Conservation (phyloP, 495 filamentous ascomycete species). For the Penicillium tannophilum region DNA sequence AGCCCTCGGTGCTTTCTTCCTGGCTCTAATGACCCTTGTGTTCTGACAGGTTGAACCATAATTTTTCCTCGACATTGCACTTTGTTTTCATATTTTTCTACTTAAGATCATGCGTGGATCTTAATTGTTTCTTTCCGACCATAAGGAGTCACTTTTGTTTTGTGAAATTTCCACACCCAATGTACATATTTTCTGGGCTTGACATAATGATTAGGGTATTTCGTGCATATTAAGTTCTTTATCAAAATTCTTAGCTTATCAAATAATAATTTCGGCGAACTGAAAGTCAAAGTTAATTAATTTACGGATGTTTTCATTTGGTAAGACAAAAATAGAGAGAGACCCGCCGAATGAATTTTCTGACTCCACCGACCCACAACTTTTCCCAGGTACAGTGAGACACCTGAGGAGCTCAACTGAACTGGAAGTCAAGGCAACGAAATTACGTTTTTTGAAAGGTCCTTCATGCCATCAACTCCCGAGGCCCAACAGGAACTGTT, state of each 20-base stretch:
- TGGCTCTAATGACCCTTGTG: not conserved
- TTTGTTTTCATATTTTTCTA: not conserved
- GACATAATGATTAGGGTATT: not conserved
- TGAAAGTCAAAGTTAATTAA: not conserved
- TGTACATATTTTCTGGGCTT: conserved; percentile 11
- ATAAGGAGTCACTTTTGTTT: not conserved
- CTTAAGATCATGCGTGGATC: not conserved
- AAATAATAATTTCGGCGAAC: not conserved
- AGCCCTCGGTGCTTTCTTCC: not conserved
- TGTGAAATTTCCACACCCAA: not conserved
- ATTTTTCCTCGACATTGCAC: not conserved
- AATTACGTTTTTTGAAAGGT: not conserved
- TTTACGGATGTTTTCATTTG: not conserved
- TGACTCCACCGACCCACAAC: not conserved
- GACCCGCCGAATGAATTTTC: not conserved
- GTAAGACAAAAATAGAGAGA: not conserved
- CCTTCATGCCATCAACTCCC: not conserved
- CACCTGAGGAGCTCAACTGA: not conserved
- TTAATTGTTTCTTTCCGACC: not conserved
- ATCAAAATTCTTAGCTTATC: not conserved
- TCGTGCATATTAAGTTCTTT: not conserved
- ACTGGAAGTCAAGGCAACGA: not conserved
- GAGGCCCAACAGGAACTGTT: not conserved
- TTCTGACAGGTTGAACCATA: not conserved
- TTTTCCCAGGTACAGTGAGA: not conserved